These are phyloP conservation scores for Plasmodium berghei DNA, from an alignment of 169 alveolate species.

Conservation along the genomic window DNA sequence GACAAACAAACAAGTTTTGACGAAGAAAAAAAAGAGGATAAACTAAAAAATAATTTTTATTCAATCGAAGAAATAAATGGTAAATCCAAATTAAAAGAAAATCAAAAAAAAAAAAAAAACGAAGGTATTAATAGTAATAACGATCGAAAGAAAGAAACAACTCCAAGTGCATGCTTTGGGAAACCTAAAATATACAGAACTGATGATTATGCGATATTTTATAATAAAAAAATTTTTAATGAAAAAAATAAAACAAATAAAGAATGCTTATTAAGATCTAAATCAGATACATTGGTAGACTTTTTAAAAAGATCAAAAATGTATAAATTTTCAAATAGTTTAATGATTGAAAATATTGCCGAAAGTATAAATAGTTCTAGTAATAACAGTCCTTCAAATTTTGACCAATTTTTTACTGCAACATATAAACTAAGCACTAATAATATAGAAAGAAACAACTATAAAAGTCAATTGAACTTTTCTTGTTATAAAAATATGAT, in stretches of 20 bases:
- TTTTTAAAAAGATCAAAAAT: slow-evolving; percentile 40
- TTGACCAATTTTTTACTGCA: slow-evolving; percentile 63
- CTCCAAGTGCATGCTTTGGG: slow-evolving; percentile 31
- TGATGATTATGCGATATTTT: slow-evolving; percentile 48
- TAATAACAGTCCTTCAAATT: slow-evolving; percentile 15
- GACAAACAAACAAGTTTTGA: not conserved
- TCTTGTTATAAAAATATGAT: slow-evolving; percentile 25
- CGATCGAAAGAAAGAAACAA: no score
- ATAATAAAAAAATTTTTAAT: slow-evolving; percentile 37
- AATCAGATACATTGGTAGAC: slow-evolving; percentile 63
- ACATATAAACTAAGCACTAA: slow-evolving; percentile 13
- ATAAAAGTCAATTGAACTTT: slow-evolving; percentile 19
- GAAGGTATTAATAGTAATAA: not conserved
- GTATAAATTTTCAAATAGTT: slow-evolving; percentile 16
- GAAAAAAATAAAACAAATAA: slow-evolving; percentile 56
- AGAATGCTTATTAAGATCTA: slow-evolving; percentile 56
- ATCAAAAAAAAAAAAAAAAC: slow-evolving; percentile 16
- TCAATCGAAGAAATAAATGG: no score
- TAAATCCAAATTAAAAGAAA: not conserved
- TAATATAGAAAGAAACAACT: not conserved
- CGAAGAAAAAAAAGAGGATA: not conserved
- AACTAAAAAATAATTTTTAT: no score
- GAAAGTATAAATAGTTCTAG: slow-evolving; percentile 4
- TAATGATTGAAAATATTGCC: not conserved
- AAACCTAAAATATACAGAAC: slow-evolving; percentile 64